These are phyloP conservation scores for Wickerhamomyces strasburgensis DNA, from an alignment of 805 yeast genomes.

Conservation along the genomic window DNA sequence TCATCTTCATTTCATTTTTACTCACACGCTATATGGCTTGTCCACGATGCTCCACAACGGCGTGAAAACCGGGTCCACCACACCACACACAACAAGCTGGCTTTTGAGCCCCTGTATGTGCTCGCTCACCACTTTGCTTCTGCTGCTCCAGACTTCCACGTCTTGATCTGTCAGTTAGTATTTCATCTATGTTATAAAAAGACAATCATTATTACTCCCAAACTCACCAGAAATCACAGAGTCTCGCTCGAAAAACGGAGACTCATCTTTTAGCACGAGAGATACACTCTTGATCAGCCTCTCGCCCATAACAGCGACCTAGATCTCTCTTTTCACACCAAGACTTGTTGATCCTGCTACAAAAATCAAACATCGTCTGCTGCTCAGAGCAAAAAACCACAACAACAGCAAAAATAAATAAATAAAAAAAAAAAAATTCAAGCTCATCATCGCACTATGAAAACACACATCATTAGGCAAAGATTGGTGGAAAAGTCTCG, in stretches of 20 bases:
- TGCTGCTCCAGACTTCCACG: conserved; percentile 23
- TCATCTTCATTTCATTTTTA: too few relatives aligned
- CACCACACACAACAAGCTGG: conserved; percentile 9
- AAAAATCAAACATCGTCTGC: too few relatives aligned
- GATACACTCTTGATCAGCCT: conserved; percentile 12
- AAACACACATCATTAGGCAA: not conserved
- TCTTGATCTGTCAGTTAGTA: conserved; percentile 9
- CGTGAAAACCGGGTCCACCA: conserved; percentile 19
- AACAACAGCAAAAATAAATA: too few relatives aligned
- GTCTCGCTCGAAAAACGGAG: not conserved
- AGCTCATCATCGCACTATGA: not conserved
- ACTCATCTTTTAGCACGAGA: not conserved
- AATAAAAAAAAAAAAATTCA: not conserved
- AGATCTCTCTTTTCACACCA: too few relatives aligned
- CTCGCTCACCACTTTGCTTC: conserved; percentile 23
- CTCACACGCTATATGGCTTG: conserved; percentile 25
- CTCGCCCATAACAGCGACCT: conserved; percentile 15
- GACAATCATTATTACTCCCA: not conserved
- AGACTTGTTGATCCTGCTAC: too few relatives aligned
- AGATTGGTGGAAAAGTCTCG: too few relatives aligned
- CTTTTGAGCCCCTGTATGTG: conserved; percentile 10
- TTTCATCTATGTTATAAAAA: not conserved
- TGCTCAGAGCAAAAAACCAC: not conserved
- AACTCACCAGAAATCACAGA: conserved; percentile 6
- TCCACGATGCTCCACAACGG: conserved; percentile 26